phyloP scores from a whole-genome alignment of 441 rosid genomes.

The Melastoma candidum region DNA sequence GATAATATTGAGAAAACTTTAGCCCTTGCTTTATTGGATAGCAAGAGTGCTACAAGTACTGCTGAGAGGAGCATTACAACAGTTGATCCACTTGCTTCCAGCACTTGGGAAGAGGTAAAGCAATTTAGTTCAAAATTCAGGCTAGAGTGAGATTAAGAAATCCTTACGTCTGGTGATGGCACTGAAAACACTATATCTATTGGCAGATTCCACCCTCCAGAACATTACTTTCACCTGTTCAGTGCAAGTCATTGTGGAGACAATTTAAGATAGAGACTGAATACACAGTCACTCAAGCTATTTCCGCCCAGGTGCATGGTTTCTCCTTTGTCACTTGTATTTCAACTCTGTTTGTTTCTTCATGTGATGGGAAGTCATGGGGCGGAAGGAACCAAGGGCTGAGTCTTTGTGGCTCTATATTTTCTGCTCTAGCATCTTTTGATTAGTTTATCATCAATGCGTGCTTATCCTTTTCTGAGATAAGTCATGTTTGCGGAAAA shows the following conservation, averaged over 20 bases:
- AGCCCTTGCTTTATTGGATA: conserved; percentile 45
- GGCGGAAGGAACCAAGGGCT: too few species aligned
- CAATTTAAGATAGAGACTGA: conserved; percentile 93
- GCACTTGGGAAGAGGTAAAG: conserved; percentile 86
- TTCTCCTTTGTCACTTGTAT: conserved; percentile 1
- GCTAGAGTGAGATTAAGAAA: neutral
- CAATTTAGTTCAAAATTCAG: too few species aligned
- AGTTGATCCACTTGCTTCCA: conserved; percentile 79
- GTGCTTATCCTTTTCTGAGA: too few species aligned
- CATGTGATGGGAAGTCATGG: neutral
- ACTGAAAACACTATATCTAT: conserved; percentile 7
- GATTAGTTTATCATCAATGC: too few species aligned
- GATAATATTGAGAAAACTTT: conserved; percentile 69
- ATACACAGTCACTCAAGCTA: conserved; percentile 85
- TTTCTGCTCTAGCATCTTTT: neutral
- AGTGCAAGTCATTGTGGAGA: conserved; percentile 96
- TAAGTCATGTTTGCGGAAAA: too few species aligned
- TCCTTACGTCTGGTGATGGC: neutral
- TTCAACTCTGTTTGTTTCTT: neutral
- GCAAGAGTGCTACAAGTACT: conserved; percentile 23
- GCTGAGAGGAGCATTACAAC: conserved; percentile 47
- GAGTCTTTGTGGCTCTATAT: neutral
- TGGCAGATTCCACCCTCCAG: conserved; percentile 60
- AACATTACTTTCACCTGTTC: conserved; percentile 91
- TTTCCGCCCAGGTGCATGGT: conserved; percentile 83